These are phyloP conservation scores for Xylariaceae sp. DNA, from an alignment of 2,329 filamentous ascomycete genomes.

Conservation along the genomic window DNA sequence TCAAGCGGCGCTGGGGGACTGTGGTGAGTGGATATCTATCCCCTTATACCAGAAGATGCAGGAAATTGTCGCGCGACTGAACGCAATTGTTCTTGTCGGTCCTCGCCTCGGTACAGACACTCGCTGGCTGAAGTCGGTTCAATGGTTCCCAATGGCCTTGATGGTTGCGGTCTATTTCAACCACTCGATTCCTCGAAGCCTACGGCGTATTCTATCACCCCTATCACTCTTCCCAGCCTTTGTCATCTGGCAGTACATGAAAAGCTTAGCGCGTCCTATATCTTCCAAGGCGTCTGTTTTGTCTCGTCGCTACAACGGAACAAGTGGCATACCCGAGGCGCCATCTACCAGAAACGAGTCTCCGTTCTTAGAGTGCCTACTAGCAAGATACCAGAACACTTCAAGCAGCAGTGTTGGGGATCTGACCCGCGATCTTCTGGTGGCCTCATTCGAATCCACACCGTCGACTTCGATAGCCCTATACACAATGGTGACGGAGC, in stretches of 20 bases:
- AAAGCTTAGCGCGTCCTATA: slow-evolving; percentile 1
- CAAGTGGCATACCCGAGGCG: slow-evolving; percentile 4
- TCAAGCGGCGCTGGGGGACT: not conserved
- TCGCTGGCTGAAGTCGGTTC: slow-evolving; percentile 8
- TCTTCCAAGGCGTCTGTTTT: slow-evolving; percentile 8
- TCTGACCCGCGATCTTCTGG: slow-evolving; percentile 8
- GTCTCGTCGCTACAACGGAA: not conserved
- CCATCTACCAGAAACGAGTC: slow-evolving; percentile 7
- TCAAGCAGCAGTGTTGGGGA: slow-evolving; percentile 7
- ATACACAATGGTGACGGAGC: slow-evolving; percentile 5
- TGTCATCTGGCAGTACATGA: slow-evolving; percentile 12
- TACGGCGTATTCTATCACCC: slow-evolving; percentile 9
- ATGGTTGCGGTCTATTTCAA: slow-evolving; percentile 4
- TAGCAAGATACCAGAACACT: slow-evolving; percentile 7
- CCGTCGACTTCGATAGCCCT: slow-evolving; percentile 12
- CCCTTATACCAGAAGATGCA: slow-evolving; percentile 2
- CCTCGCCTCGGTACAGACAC: slow-evolving; percentile 5
- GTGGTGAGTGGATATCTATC: slow-evolving; percentile 12
- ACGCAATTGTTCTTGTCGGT: slow-evolving; percentile 10
- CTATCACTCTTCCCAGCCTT: slow-evolving; percentile 8
- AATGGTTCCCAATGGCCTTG: slow-evolving; percentile 8
- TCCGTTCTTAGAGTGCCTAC: slow-evolving; percentile 9
- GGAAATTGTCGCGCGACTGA: slow-evolving; percentile 9
- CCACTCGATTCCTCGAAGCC: slow-evolving; percentile 1
- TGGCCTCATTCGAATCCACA: slow-evolving; percentile 13